Evolutionary conservation across 169 alveolate genomes (phyloP).

Genomic region (Neospora caninum): DNA sequence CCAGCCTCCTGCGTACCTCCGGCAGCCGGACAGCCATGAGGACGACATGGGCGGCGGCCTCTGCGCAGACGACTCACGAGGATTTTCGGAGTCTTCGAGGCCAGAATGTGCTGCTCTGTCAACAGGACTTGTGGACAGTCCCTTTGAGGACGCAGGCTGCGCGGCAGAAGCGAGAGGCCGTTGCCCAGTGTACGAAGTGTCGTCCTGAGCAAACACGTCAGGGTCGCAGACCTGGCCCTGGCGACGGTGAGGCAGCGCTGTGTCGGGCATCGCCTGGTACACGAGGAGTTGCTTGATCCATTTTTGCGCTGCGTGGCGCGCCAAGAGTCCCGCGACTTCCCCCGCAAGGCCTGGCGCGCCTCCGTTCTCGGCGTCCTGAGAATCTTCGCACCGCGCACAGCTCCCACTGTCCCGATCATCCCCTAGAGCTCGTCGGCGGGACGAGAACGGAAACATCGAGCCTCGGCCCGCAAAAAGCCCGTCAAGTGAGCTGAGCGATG

Average conservation of each 20-base stretch:
- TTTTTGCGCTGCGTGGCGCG: conserved; percentile 60
- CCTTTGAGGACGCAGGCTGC: no score
- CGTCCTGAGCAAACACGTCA: background rate
- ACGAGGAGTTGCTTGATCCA: conserved; percentile 41
- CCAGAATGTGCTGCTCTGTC: no score
- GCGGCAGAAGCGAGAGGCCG: background rate
- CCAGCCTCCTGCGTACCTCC: background rate
- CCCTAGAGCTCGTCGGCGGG: background rate
- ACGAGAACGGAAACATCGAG: background rate
- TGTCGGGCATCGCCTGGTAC: background rate
- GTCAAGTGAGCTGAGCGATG: background rate
- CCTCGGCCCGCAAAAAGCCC: background rate
- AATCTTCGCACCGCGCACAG: background rate
- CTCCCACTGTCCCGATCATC: background rate
- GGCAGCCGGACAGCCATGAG: background rate
- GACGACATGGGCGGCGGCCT: background rate
- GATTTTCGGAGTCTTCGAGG: background rate
- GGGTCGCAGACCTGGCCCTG: background rate
- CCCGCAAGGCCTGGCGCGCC: conserved; percentile 30
- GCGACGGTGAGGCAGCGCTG: conserved; percentile 29
- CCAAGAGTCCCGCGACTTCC: conserved; percentile 53
- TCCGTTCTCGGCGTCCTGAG: background rate
- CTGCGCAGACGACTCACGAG: background rate
- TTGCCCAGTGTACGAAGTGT: background rate
- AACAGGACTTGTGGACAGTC: no score